Evolutionary conservation across 1,139 yeast genomes (phyloP), one percentile per base, ranked within the genome.

Genomic region (Geotrichum siamense): DNA sequence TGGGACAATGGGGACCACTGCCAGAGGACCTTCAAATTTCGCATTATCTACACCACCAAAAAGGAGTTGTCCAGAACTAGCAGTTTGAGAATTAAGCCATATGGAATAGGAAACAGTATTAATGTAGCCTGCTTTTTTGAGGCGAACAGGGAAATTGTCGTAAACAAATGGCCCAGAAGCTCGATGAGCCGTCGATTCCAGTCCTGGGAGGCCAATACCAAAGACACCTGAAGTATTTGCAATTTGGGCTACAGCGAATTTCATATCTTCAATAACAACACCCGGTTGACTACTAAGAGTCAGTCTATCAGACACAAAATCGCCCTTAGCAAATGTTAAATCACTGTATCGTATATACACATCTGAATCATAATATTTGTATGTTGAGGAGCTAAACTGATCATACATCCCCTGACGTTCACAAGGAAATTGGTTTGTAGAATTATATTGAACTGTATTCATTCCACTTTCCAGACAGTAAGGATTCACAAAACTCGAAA

Each of bases 1-100:
- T 51, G 81, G 89, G 41, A 46, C 49, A 36, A 46, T 37, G n/a
- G 45, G 44, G 6, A 46, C 31, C 9, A 25, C 43, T 2, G 43
- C 44, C 22, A 46, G 22, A 36, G 46, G 46, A 5, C 44, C 46
- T 19, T 15, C 27, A 54, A 67, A 75, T 57, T 76, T 78, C 22
- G 75, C 71, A 41, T 68, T 66, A 57, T 78, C 84, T 43, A 76
- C 64, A 31, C 78, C 83, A 5, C 84, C 83, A 58, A 78, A 78
- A 40, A 78, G 64, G 38, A 78, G 61, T n/a, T 70, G 54, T 3
- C 83, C 83, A 1, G 62, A 51, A 22, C 60, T 55, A 8, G 73
- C 57, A 17, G 61, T 63, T 19, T 61, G 53, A 20, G 65, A 59
- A 47, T 70, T 69, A 51, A 78, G 66, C 59, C 71, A 77, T 41